Base-by-base conservation (phyloP, 2,329 filamentous ascomycete species). In the Botrytis byssoidea region DNA sequence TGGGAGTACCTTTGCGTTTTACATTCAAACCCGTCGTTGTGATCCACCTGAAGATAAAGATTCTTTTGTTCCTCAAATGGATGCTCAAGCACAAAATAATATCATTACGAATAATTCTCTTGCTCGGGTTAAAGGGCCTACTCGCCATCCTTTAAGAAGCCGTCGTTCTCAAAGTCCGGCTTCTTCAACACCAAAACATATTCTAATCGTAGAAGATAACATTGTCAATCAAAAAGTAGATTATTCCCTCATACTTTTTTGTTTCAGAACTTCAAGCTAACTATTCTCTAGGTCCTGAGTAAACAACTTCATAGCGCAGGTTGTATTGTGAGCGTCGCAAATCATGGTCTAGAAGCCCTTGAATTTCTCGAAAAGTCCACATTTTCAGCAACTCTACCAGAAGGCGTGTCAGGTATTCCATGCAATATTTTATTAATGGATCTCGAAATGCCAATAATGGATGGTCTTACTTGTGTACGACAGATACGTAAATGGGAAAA, bases 1-100 rank as follows among this genome's bases (percentile, higher is more conserved):
- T n/a, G 92, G 92, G 1, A 92, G 90, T 64, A 93, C 89, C 0
- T 94, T 94, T 81, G 90, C 89, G 0, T 94, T 95, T 80, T 94
- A 92, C 80, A 88, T 94, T n/a, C 70, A 65, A 22, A 72, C 75
- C 25, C 73, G 76, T 6, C 74, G 75, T 6, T 77, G 76, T 35
- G 42, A 32, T 8, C 46, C 74, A 18, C 72, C 74, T 40, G 63
- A 40, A 22, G 63, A 70, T 22, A 35, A 70, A 16, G 32, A 29
- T 65, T 42, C 32, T 9, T 48, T 61, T 10, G 14, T 40, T 37
- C 48, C 51, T 46, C 66, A 73, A 48, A 44, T 69, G 71, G 71
- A 73, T 60, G 29, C 14, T 51, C 64, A 48, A 70, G 51, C 35
- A n/a, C 40, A 55, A 63, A 70, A 73, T 18, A 48, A 60, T 35